Percentiles rank a stretch among this genome's conserved stretches.
phyloP scores from a whole-genome alignment of 495 filamentous ascomycete species.

The Aspergillus sparsus region DNA sequence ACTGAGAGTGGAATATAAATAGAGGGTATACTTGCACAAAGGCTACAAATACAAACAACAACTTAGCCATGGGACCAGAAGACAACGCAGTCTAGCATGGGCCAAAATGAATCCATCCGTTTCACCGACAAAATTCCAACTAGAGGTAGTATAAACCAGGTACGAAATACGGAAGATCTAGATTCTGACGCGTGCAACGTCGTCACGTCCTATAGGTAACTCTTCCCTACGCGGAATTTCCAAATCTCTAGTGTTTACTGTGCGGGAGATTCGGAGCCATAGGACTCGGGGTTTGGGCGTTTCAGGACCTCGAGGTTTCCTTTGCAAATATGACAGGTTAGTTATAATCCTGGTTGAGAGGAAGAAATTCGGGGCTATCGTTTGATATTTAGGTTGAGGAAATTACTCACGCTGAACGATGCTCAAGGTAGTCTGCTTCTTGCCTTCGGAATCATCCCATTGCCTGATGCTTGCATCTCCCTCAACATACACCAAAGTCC shows the following conservation, averaged over 20 bases:
- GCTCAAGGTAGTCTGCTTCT: constrained; percentile 54
- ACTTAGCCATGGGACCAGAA: constrained; percentile 7
- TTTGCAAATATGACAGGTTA: constrained; percentile 29
- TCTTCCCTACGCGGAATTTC: not conserved
- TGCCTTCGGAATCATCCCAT: constrained; percentile 66
- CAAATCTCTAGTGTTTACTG: constrained; percentile 2
- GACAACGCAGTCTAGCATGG: too few relatives aligned
- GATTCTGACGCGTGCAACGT: not conserved
- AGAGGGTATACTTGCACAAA: constrained; percentile 37
- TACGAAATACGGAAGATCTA: not conserved
- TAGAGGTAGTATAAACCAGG: not conserved
- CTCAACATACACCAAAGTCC: constrained; percentile 70
- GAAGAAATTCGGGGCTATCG: not conserved
- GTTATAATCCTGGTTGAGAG: not conserved
- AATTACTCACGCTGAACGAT: constrained; percentile 69
- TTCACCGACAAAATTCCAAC: constrained; percentile 6
- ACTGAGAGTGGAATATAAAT: constrained; percentile 12
- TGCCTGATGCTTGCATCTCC: constrained; percentile 64
- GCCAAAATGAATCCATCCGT: not conserved
- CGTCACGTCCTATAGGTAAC: not conserved
- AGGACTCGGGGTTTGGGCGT: constrained; percentile 33
- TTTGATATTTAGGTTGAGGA: not conserved
- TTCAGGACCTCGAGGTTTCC: constrained; percentile 63
- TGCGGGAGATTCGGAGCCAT: constrained; percentile 23
- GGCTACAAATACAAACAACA: constrained; percentile 26